phyloP scores from a whole-genome alignment of 805 yeast genomes.

The Cyberlindnera meyerae region DNA sequence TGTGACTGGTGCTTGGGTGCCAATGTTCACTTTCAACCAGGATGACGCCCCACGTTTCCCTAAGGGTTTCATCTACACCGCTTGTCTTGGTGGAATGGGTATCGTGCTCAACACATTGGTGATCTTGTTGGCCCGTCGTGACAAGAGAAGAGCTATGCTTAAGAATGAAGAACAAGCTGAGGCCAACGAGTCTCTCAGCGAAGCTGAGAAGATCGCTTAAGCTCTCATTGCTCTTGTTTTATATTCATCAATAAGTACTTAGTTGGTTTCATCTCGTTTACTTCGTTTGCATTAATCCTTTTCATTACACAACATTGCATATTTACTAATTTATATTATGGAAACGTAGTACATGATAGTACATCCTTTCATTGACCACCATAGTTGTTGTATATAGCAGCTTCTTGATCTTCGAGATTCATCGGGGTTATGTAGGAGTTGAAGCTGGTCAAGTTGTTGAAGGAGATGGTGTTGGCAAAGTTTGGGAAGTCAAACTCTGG shows the following conservation, averaged over 20 bases:
- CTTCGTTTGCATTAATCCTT: neutral
- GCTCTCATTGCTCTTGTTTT: no score
- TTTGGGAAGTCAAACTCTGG: slow-evolving; percentile 26
- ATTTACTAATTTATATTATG: no score
- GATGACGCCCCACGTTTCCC: slow-evolving; percentile 33
- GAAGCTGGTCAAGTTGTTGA: slow-evolving; percentile 23
- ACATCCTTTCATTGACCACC: neutral
- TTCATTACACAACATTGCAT: no score
- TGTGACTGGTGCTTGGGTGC: slow-evolving; percentile 34
- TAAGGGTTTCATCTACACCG: slow-evolving; percentile 33
- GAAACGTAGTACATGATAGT: no score
- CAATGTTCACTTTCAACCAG: slow-evolving; percentile 38
- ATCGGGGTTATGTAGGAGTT: slow-evolving; percentile 14
- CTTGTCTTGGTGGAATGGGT: slow-evolving; percentile 7
- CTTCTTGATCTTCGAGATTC: neutral
- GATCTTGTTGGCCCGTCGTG: neutral
- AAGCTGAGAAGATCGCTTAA: neutral
- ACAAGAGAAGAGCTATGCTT: neutral
- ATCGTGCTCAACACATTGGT: slow-evolving; percentile 1
- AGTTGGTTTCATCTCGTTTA: no score
- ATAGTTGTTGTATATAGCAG: neutral
- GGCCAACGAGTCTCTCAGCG: neutral
- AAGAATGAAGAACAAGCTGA: no score
- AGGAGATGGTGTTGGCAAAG: slow-evolving; percentile 19
- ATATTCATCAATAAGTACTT: no score